Evolutionary conservation across 208 protist species (phyloP).

Genomic region (Crithidia thermophila): DNA sequence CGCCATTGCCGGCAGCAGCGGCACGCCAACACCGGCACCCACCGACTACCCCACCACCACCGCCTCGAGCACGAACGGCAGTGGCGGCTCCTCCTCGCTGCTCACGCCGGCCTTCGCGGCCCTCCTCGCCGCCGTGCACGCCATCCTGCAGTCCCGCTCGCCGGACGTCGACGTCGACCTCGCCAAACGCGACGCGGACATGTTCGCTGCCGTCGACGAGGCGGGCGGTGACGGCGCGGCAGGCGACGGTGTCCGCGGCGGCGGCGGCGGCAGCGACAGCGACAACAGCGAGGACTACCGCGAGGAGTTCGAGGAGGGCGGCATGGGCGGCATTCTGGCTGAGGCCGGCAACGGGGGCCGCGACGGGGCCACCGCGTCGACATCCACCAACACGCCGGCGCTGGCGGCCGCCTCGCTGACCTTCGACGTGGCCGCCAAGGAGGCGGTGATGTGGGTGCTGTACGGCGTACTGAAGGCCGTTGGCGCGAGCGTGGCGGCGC

Average conservation of each 20-base stretch:
- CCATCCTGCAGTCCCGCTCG: constrained; percentile 24
- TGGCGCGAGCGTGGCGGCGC: not conserved
- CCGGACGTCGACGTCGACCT: constrained; percentile 21
- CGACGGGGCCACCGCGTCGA: not conserved
- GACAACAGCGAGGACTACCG: constrained; percentile 23
- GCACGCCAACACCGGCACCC: not conserved
- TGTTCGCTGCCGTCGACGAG: constrained; percentile 3
- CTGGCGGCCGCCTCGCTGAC: not conserved
- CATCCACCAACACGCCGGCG: not conserved
- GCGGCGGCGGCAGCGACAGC: constrained; percentile 21
- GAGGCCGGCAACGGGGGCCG: not conserved
- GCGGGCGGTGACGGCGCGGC: constrained; percentile 6
- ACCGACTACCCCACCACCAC: no score
- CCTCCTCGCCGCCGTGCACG: constrained; percentile 14
- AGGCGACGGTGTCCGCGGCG: constrained; percentile 20
- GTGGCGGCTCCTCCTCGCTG: not conserved
- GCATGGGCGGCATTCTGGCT: constrained; percentile 19
- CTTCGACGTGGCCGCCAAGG: constrained; percentile 56
- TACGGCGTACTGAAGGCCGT: constrained; percentile 24
- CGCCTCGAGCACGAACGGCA: not conserved
- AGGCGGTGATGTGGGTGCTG: constrained; percentile 43
- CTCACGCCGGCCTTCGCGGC: constrained; percentile 4
- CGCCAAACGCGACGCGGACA: constrained; percentile 9
- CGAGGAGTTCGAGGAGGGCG: constrained; percentile 12
- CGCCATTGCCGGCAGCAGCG: not conserved